These are phyloP conservation scores for Exophiala phaeomuriformis DNA, from an alignment of 2,329 filamentous ascomycete genomes.

Conservation along the genomic window DNA sequence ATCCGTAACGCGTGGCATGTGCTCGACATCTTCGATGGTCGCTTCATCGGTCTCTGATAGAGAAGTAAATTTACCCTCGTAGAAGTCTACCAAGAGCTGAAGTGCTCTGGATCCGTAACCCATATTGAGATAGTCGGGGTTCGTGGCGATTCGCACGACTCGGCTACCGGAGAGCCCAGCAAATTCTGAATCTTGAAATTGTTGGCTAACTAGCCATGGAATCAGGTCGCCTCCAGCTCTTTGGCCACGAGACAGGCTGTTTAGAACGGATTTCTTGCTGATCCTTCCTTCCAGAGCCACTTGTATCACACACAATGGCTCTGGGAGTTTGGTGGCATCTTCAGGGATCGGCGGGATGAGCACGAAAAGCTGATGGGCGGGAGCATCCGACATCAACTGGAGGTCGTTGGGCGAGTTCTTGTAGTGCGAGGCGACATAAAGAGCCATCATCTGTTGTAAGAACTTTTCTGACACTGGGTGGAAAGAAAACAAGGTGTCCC, in stretches of 20 bases:
- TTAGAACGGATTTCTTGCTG: slow-evolving; percentile 84
- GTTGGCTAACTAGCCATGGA: slow-evolving; percentile 93
- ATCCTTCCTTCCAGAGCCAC: slow-evolving; percentile 92
- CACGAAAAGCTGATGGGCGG: slow-evolving; percentile 92
- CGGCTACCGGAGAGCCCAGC: slow-evolving; percentile 86
- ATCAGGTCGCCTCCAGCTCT: slow-evolving; percentile 88
- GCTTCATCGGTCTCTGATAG: slow-evolving; percentile 60
- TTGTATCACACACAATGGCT: slow-evolving; percentile 91
- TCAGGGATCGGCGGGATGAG: slow-evolving; percentile 79
- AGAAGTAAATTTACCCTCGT: slow-evolving; percentile 83
- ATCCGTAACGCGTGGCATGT: slow-evolving; percentile 74
- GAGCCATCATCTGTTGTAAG: slow-evolving; percentile 93
- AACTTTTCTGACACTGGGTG: slow-evolving; percentile 96
- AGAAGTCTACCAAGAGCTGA: slow-evolving; percentile 82
- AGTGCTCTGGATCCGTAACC: slow-evolving; percentile 89
- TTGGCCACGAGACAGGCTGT: slow-evolving; percentile 79
- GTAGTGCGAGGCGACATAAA: slow-evolving; percentile 96
- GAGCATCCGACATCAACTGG: slow-evolving; percentile 97
- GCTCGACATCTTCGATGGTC: slow-evolving; percentile 41
- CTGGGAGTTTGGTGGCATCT: slow-evolving; percentile 69
- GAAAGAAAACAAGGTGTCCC: slow-evolving; percentile 96
- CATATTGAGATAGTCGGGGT: slow-evolving; percentile 86
- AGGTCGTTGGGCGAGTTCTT: slow-evolving; percentile 97
- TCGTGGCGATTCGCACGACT: slow-evolving; percentile 89
- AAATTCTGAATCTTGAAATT: slow-evolving; percentile 97